Base-by-base conservation (phyloP, 306 rosid species). In the Pterocarpus santalinus region DNA sequence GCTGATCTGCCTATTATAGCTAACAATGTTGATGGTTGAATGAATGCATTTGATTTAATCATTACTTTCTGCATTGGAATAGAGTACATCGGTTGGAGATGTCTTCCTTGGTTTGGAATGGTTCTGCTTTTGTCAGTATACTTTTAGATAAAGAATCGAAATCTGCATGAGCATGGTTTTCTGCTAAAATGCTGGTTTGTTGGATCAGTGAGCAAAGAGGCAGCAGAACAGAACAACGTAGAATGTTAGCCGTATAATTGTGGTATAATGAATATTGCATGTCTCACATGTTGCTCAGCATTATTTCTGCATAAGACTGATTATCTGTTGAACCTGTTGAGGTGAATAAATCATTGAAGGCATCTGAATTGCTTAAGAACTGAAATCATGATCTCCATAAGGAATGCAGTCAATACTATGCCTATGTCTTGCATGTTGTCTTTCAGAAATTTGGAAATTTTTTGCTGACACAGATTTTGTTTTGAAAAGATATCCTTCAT, bases 21-120 rank as follows among this genome's bases (percentile, higher is more conserved):
- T 70, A 76, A 4, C 34, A 34, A 7, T 60, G n/a, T 55, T 75
- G 86, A 57, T 82, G 57, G 55, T 60, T 76, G 39, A 66, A 70
- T 75, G 41, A 36, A 62, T 68, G 38, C 53, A 77, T 63, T 57
- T 81, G 69, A 69, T 33, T 53, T 85, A 71, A 85, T 75, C 46
- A 13, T 66, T 65, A 34, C 49, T 80, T 76, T 86, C 61, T 71
- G 41, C 74, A 33, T 76, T 44, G 76, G 83, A 63, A 71, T 75
- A 69, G 79, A 69, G n/a, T 85, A 65, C 35, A 65, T 41, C 56
- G 86, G 75, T 77, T 82, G 82, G 81, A 79, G 80, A 62, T 77
- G 69, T 75, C 78, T 76, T 69, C 73, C 60, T 80, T 85, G 80
- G 57, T 62, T 69, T 80, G 85, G 65, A 76, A 47, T 16, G 47